Base-by-base conservation (phyloP, 2,329 filamentous ascomycete genomes). In the Metarhizium robertsii region DNA sequence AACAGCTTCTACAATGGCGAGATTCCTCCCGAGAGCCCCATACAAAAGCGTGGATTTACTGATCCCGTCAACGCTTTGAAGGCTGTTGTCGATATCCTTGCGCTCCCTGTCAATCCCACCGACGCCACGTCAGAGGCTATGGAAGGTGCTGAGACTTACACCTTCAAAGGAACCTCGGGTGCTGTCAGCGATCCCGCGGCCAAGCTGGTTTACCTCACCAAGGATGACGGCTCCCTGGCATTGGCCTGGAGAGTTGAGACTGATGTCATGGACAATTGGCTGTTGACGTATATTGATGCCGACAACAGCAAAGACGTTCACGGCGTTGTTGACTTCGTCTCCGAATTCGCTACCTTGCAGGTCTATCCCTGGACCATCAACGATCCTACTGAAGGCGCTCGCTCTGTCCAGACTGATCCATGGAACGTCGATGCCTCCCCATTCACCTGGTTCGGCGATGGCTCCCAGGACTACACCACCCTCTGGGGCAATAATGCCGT, bases 401-500 rank as follows among this genome's bases (percentile, higher is more conserved):
- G 79, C 14, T 54, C 59, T 1, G 64, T 75, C 16, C 57, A 80
- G 11, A 65, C 68, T 14, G 72, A 83, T 59, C 81, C 80, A 0
- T 79, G 75, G 69, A 71, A 77, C 57, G 58, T 63, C 0, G 55
- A 58, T 13, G 67, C 75, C 6, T 81, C 78, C 7, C 73, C 75
- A 49, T 79, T 81, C 55, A 78, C 75, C 32, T 85, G 80, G 80
- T 68, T 78, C 53, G 69, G 68, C 18, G 73, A 78, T 46, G 80
- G 79, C 5, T 64, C 61, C 5, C 69, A 61, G 30, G 72, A 69
- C 42, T 84, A 78, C 66, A 78, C 74, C 45, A 77, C 73, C 0
- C 81, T 79, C 4, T 73, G 75, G 1, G 81, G 81, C 45, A 85
- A 85, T 71, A 85, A 84, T 60, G 81, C 63, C 46, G 76, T 80